phyloP scores from a whole-genome alignment of 352 stramenopile species.

The Sclerospora graminicola region DNA sequence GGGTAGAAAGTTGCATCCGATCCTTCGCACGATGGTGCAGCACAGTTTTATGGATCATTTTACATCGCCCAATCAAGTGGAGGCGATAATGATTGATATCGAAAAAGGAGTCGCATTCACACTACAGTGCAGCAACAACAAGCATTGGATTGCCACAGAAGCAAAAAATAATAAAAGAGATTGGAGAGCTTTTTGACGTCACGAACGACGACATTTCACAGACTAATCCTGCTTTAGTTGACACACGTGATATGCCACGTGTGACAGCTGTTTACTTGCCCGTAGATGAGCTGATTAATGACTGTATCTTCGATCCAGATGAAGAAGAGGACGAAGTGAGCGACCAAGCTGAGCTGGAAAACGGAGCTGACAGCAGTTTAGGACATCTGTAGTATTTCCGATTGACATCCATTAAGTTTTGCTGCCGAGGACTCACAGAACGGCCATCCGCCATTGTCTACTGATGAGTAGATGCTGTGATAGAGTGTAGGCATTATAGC shows the following conservation, averaged over 20 bases:
- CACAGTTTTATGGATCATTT: conserved; percentile 65
- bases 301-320: conserved; percentile 7
- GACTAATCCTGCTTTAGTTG: conserved; percentile 4
- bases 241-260: conserved; percentile 20
- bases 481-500: too few species aligned
- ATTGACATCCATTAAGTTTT: conserved; percentile 2
- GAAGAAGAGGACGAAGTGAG: conserved; percentile 11
- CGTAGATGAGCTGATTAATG: conserved; percentile 19
- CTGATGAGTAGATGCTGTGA: too few species aligned
- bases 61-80: conserved; percentile 7
- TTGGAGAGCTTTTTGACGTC: conserved; percentile 42
- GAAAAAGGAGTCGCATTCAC: conserved; percentile 16
- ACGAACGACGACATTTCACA: conserved; percentile 10
- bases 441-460: conserved; percentile 7
- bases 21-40: conserved; percentile 57
- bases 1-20: conserved; percentile 42
- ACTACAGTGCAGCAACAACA: conserved; percentile 10
- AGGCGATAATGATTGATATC: conserved; percentile 9
- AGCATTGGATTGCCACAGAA: conserved; percentile 25
- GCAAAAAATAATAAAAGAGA: conserved; percentile 41
- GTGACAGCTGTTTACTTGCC: conserved; percentile 23
- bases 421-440: background rate
- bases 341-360: conserved; percentile 1
- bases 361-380: conserved; percentile 2
- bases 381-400: conserved; percentile 22